phyloP scores from a whole-genome alignment of 164 flowering plant species.

The Vitis amurensis region DNA sequence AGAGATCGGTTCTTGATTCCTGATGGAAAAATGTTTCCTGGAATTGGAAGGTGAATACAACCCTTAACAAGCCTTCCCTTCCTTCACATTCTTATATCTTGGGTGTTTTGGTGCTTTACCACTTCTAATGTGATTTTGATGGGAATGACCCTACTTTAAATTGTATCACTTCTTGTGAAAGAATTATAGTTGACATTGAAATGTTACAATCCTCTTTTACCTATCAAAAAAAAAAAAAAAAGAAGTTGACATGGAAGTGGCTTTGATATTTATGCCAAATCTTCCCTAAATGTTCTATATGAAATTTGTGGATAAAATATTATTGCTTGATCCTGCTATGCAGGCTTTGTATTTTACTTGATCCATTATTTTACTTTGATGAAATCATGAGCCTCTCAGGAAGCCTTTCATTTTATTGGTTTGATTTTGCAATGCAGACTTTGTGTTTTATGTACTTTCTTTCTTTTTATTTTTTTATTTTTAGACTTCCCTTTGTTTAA shows the following conservation, averaged over 20 bases:
- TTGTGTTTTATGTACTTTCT: too few species aligned
- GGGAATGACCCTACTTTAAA: background rate
- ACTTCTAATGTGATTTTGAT: background rate
- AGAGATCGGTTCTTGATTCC: constrained; percentile 90
- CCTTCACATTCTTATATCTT: background rate
- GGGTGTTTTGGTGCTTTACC: background rate
- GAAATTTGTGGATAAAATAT: too few species aligned
- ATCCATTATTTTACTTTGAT: background rate
- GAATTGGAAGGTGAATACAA: constrained; percentile 70
- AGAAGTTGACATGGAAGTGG: too few species aligned
- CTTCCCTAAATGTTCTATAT: too few species aligned
- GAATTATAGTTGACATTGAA: too few species aligned
- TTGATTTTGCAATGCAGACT: background rate
- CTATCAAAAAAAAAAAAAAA: too few species aligned
- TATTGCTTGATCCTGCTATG: background rate
- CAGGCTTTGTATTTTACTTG: background rate
- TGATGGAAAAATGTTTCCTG: constrained; percentile 94
- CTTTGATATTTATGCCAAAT: too few species aligned
- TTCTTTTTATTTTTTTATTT: too few species aligned
- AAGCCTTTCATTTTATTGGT: background rate
- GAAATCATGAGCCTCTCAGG: background rate
- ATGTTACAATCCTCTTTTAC: too few species aligned
- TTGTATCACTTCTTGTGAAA: too few species aligned
- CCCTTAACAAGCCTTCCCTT: background rate
- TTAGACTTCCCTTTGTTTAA: too few species aligned